Base-by-base conservation (phyloP, 2,329 filamentous ascomycete species). In the Didymella pomorum region DNA sequence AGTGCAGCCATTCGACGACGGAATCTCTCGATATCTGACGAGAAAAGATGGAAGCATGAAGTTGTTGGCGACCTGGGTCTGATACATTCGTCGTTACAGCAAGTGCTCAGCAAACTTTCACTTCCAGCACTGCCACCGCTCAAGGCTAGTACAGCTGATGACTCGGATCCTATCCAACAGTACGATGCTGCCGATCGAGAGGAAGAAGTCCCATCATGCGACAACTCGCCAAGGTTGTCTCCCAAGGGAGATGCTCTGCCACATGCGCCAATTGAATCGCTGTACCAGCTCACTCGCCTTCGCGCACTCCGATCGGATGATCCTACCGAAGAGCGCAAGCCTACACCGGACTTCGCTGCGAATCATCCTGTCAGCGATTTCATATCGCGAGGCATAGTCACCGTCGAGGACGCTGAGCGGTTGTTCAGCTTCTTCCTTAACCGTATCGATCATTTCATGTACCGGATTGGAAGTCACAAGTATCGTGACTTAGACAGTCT, bases 381-480 rank as follows among this genome's bases (percentile, higher is more conserved):
- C 61, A 82, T 84, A 46, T 82, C 82, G 1, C 77, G 79, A 44
- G 82, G 82, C 8, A 69, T 82, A 8, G 70, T 85, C 21, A 78
- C 73, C 21, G 49, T 78, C 4, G 75, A 79, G 46, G 78, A 80
- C 43, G 81, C 80, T 6, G 75, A 79, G 26, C 68, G 72, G 16
- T 68, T 82, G 1, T 76, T 81, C 18, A 68, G 72, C 18, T 71
- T 78, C 26, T 83, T 81, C 58, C 64, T 80, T 5, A 72, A 73
- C 28, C 75, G 80, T 37, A 76, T 82, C 29, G 80, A 82, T 64
- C 79, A 79, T 21, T 82, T 81, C 56, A 74, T 82, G 37, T 83
- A 82, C 70, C 78, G 78, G 31, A 78, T 83, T 35, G 78, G 79
- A 20, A 71, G 80, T 26, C 61, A 59, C 4, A 76, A 78, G 39